phyloP scores from a whole-genome alignment of 495 filamentous ascomycete genomes.

The Penicillium coffeae region DNA sequence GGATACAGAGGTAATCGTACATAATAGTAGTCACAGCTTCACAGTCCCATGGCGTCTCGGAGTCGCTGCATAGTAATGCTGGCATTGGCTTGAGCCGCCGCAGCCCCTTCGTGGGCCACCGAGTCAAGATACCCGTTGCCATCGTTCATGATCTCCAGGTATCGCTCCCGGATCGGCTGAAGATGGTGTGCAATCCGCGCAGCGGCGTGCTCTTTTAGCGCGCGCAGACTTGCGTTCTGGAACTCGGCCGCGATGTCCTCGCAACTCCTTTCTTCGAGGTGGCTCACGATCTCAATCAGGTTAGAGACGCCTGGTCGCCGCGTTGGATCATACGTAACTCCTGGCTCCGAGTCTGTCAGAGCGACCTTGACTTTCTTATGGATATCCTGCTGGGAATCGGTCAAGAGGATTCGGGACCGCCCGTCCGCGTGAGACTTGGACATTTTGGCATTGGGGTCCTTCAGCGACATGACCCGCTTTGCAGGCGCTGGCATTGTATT shows the following conservation, averaged over 20 bases:
- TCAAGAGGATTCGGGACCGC: slow-evolving; percentile 77
- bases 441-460: slow-evolving; percentile 76
- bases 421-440: slow-evolving; percentile 75
- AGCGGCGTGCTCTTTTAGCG: slow-evolving; percentile 63
- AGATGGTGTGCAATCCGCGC: slow-evolving; percentile 53
- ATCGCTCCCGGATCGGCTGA: slow-evolving; percentile 57
- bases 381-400: slow-evolving; percentile 60
- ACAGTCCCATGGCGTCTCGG: slow-evolving; percentile 59
- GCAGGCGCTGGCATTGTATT: slow-evolving; percentile 53
- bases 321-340: slow-evolving; percentile 66
- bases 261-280: slow-evolving; percentile 53
- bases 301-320: slow-evolving; percentile 81
- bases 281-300: slow-evolving; percentile 69
- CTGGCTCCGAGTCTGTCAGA: slow-evolving; percentile 66
- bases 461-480: slow-evolving; percentile 85
- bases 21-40: slow-evolving; percentile 7
- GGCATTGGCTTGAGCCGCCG: slow-evolving; percentile 60
- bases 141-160: slow-evolving; percentile 47
- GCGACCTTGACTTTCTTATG: slow-evolving; percentile 63
- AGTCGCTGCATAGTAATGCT: slow-evolving; percentile 63
- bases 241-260: slow-evolving; percentile 55
- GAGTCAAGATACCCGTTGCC: slow-evolving; percentile 52
- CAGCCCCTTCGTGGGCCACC: slow-evolving; percentile 56
- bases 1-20: not conserved
- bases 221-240: slow-evolving; percentile 47